Conservation (phyloP, 495 filamentous ascomycete genomes). For the Xylaria flabelliformis region DNA sequence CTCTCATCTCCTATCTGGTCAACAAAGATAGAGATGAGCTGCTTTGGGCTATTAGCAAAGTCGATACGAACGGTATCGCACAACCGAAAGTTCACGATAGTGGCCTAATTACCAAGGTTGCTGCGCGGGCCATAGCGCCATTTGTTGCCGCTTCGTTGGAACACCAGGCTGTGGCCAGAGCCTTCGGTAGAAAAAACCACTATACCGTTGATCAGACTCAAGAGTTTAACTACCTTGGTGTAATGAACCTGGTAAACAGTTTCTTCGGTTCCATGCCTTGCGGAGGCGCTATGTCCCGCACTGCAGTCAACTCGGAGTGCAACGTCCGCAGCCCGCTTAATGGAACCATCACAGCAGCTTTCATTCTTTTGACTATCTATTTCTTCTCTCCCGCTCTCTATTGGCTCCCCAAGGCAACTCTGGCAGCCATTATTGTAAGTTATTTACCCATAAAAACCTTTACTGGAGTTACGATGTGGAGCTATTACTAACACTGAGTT, state of each 20-base stretch:
- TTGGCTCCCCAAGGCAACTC: constrained; percentile 58
- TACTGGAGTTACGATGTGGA: neutral
- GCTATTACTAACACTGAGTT: neutral
- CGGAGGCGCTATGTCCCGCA: constrained; percentile 57
- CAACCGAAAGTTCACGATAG: constrained; percentile 44
- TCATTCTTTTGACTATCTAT: constrained; percentile 56
- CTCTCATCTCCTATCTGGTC: constrained; percentile 54
- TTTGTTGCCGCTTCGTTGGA: constrained; percentile 55
- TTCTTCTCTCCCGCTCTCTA: constrained; percentile 55
- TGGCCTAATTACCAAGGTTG: constrained; percentile 47
- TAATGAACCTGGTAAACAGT: constrained; percentile 56
- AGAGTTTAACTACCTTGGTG: constrained; percentile 56
- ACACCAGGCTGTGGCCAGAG: constrained; percentile 56
- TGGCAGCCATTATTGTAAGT: constrained; percentile 53
- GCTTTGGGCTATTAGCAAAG: constrained; percentile 51
- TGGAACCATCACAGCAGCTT: constrained; percentile 52
- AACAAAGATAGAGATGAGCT: constrained; percentile 49
- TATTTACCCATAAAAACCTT: too few species aligned
- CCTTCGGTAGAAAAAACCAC: constrained; percentile 54
- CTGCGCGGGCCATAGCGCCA: constrained; percentile 48
- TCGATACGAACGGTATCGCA: constrained; percentile 52
- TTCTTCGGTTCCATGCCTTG: constrained; percentile 58
- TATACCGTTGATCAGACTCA: constrained; percentile 57
- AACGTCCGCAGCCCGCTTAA: constrained; percentile 52
- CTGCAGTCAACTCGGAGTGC: constrained; percentile 57